phyloP scores from a whole-genome alignment of 805 yeast species.

The Kazachstania taianensis region DNA sequence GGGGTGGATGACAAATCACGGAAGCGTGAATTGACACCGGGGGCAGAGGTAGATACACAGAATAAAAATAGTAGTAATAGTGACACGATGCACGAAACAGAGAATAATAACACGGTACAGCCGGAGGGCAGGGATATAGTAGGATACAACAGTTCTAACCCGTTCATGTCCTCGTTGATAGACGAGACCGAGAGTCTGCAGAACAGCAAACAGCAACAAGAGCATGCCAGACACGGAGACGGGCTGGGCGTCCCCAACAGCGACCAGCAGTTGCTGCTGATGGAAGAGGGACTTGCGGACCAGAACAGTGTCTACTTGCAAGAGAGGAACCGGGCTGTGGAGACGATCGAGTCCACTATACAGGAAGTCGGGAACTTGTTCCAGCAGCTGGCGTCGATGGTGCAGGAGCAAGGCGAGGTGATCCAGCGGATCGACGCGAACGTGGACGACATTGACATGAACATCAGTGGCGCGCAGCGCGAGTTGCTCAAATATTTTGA shows the following conservation, averaged over 20 bases:
- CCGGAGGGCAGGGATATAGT: not conserved
- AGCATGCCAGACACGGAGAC: no score
- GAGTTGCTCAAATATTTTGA: conserved; percentile 86
- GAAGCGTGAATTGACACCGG: not conserved
- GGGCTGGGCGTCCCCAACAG: conserved; percentile 42
- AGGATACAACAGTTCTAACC: conserved; percentile 30
- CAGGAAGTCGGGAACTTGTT: conserved; percentile 93
- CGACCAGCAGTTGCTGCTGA: conserved; percentile 66
- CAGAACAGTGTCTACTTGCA: conserved; percentile 52
- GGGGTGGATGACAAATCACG: conserved; percentile 5
- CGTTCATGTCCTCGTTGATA: conserved; percentile 31
- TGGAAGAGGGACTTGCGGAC: conserved; percentile 61
- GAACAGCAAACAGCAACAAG: not conserved
- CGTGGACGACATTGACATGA: conserved; percentile 85
- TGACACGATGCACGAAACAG: no score
- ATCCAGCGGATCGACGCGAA: conserved; percentile 92
- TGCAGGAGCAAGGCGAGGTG: conserved; percentile 92
- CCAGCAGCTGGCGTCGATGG: conserved; percentile 94
- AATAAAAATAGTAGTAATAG: no score
- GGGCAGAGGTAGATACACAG: conserved; percentile 1
- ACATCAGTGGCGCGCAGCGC: conserved; percentile 88
- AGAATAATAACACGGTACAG: conserved; percentile 2
- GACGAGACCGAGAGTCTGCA: conserved; percentile 10
- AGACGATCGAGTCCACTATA: conserved; percentile 92
- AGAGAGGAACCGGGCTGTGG: conserved; percentile 83